These are phyloP conservation scores for Nothophoma quercina DNA, from an alignment of 2,329 filamentous ascomycete species.

Conservation along the genomic window DNA sequence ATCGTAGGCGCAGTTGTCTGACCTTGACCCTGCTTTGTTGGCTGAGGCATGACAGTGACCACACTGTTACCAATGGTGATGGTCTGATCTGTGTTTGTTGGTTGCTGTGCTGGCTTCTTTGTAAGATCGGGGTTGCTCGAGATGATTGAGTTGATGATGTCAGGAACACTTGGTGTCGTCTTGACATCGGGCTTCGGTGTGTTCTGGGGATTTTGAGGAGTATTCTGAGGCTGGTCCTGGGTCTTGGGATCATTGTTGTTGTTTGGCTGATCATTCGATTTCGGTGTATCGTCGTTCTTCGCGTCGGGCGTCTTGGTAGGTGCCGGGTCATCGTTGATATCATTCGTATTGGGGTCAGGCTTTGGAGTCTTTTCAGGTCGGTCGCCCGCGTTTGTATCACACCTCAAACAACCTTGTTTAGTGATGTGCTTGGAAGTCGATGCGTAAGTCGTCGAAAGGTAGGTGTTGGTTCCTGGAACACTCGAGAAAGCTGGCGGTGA, in stretches of 20 bases:
- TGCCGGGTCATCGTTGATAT: conserved; percentile 5
- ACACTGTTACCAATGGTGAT: conserved; percentile 35
- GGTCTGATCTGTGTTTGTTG: conserved; percentile 12
- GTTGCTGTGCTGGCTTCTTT: conserved; percentile 7
- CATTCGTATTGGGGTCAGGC: conserved; percentile 7
- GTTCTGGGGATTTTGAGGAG: neutral
- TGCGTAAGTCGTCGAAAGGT: conserved; percentile 33
- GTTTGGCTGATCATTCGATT: neutral
- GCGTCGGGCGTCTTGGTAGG: conserved; percentile 2
- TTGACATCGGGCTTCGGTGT: conserved; percentile 3
- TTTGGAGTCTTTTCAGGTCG: conserved; percentile 5
- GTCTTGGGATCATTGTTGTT: conserved; percentile 7
- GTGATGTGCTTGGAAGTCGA: conserved; percentile 40
- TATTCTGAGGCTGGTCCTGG: conserved; percentile 9
- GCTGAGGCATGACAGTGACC: conserved; percentile 23
- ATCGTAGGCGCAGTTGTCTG: conserved; percentile 20
- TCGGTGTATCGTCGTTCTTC: conserved; percentile 6
- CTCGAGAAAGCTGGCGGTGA: conserved; percentile 4
- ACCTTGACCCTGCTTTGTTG: conserved; percentile 22
- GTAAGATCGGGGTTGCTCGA: conserved; percentile 22
- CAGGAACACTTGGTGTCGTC: conserved; percentile 20
- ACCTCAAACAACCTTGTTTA: conserved; percentile 36
- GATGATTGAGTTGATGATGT: conserved; percentile 24
- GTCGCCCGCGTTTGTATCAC: conserved; percentile 10
- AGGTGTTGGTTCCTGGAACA: conserved; percentile 32